Conservation (phyloP, 2,329 filamentous ascomycete species). For the Pyrenophora seminiperda region DNA sequence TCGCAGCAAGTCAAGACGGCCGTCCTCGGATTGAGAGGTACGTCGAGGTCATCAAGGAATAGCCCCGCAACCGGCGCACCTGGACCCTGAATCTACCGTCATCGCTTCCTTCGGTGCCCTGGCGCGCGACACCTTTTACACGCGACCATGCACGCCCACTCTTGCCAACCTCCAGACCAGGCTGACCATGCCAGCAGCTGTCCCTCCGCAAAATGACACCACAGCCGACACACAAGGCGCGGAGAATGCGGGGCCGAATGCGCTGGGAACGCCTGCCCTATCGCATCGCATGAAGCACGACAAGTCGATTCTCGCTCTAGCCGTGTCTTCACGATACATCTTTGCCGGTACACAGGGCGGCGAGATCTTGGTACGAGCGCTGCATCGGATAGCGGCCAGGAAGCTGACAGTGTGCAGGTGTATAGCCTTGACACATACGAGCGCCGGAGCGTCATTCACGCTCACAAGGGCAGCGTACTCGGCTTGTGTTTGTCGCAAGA, state of each 20-base stretch:
- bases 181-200: slow-evolving; percentile 40
- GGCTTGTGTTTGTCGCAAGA: slow-evolving; percentile 81
- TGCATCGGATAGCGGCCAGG: background rate
- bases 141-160: slow-evolving; percentile 30
- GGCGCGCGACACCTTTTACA: slow-evolving; percentile 22
- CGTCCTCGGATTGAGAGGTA: slow-evolving; percentile 23
- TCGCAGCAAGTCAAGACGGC: slow-evolving; percentile 26
- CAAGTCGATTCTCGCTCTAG: slow-evolving; percentile 81
- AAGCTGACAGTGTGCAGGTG: slow-evolving; percentile 53
- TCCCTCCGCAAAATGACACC: slow-evolving; percentile 31
- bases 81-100: slow-evolving; percentile 31
- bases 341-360: slow-evolving; percentile 93
- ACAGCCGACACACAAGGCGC: slow-evolving; percentile 25
- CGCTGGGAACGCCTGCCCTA: slow-evolving; percentile 60
- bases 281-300: slow-evolving; percentile 76
- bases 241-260: slow-evolving; percentile 4
- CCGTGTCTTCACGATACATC: slow-evolving; percentile 77
- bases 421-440: slow-evolving; percentile 92
- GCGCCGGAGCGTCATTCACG: slow-evolving; percentile 76
- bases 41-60: slow-evolving; percentile 8
- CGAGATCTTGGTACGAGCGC: slow-evolving; percentile 73
- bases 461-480: slow-evolving; percentile 89
- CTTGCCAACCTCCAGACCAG: slow-evolving; percentile 12
- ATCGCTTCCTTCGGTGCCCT: slow-evolving; percentile 25
- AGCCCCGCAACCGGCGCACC: slow-evolving; percentile 16